A percentile compares a stretch with the other conserved stretches of the same genome.
Conservation (phyloP, 2,329 filamentous ascomycete genomes). For the Exophiala phaeomuriformis region DNA sequence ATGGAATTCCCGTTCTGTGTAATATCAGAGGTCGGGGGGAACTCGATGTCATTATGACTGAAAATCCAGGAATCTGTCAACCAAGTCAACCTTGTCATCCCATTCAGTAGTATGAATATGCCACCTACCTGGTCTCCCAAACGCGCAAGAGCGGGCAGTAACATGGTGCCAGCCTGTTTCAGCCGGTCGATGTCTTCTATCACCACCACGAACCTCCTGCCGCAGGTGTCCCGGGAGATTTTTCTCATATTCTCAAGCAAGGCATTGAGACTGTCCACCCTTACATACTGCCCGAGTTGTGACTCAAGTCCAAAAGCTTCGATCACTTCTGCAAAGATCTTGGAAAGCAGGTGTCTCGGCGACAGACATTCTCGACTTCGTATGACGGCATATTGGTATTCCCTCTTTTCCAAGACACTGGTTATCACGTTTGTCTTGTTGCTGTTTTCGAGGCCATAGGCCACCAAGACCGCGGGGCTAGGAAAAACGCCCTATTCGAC, state of each 20-base stretch:
- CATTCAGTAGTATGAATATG: slow-evolving; percentile 3
- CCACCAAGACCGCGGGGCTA: slow-evolving; percentile 64
- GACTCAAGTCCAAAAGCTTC: slow-evolving; percentile 32
- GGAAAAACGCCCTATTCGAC: slow-evolving; percentile 40
- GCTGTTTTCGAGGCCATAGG: slow-evolving; percentile 79
- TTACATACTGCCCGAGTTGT: slow-evolving; percentile 46
- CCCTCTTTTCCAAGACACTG: slow-evolving; percentile 56
- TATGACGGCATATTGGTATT: slow-evolving; percentile 39
- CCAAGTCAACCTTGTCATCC: slow-evolving; percentile 2
- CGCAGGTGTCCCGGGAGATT: slow-evolving; percentile 32
- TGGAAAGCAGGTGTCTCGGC: slow-evolving; percentile 40
- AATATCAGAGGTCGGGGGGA: slow-evolving; percentile 63
- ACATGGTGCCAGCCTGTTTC: slow-evolving; percentile 67
- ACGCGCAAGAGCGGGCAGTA: slow-evolving; percentile 73
- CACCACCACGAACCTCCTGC: slow-evolving; percentile 60
- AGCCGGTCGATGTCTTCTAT: slow-evolving; percentile 85
- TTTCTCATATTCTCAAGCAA: slow-evolving; percentile 62
- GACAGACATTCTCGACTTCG: slow-evolving; percentile 42
- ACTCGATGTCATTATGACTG: slow-evolving; percentile 68
- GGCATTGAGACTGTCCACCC: slow-evolving; percentile 74
- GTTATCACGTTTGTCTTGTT: slow-evolving; percentile 70
- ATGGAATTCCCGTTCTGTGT: slow-evolving; percentile 61
- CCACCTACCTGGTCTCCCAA: slow-evolving; percentile 55
- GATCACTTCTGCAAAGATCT: slow-evolving; percentile 38
- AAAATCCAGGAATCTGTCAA: slow-evolving; percentile 66